Evolutionary conservation across 345 rosid species (phyloP).

Genomic region (Melaleuca quinquenervia): DNA sequence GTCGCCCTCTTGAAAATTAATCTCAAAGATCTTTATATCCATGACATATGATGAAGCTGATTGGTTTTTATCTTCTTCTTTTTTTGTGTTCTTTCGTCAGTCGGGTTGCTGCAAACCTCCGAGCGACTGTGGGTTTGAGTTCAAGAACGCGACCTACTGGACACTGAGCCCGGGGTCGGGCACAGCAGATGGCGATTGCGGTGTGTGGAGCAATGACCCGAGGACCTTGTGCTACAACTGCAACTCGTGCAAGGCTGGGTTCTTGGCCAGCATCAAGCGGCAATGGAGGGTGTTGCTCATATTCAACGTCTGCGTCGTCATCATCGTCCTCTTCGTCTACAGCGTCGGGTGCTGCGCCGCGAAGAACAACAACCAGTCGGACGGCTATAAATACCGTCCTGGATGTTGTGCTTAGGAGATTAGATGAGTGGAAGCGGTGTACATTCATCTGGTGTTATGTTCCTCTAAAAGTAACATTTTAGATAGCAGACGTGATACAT

Average conservation of each 20-base stretch:
- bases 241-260: conserved; percentile 32
- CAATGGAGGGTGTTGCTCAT: conserved; percentile 11
- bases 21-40: neutral
- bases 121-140: conserved; percentile 13
- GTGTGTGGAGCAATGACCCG: conserved; percentile 31
- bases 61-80: neutral
- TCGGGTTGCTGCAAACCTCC: conserved; percentile 49
- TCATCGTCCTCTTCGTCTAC: conserved; percentile 7
- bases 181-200: neutral
- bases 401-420: neutral
- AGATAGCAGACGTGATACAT: neutral
- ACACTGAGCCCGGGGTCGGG: neutral
- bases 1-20: neutral
- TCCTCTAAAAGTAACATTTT: too few relatives aligned
- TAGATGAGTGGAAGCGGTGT: neutral
- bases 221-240: conserved; percentile 27
- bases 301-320: neutral
- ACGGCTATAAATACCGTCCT: neutral
- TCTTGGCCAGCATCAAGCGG: conserved; percentile 18
- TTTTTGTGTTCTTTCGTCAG: conserved; percentile 1
- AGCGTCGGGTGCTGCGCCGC: conserved; percentile 17
- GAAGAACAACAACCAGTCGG: conserved; percentile 7
- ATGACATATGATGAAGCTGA: neutral
- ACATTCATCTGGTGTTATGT: neutral
- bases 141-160: conserved; percentile 20